phyloP scores from a whole-genome alignment of 805 yeast genomes.

The Komagataella pastoris region DNA sequence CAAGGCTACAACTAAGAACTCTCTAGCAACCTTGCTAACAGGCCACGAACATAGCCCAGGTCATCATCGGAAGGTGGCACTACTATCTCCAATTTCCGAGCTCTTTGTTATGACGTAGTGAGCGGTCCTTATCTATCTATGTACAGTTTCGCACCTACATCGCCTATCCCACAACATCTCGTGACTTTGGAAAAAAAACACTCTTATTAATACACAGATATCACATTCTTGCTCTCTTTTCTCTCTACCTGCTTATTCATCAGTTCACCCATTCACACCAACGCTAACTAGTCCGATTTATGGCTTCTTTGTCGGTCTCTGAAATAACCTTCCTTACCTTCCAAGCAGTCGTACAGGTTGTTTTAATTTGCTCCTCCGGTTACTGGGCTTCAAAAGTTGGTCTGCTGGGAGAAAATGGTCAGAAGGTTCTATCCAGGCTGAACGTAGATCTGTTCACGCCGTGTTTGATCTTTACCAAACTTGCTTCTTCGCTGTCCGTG shows the following conservation, averaged over 20 bases:
- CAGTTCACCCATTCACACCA: neutral
- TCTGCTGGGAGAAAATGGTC: constrained; percentile 56
- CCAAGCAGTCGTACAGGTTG: constrained; percentile 86
- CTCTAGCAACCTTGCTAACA: neutral
- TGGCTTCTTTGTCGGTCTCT: constrained; percentile 17
- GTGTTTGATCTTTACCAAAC: constrained; percentile 80
- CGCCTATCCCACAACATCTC: neutral
- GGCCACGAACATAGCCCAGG: neutral
- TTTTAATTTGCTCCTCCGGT: constrained; percentile 76
- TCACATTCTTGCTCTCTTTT: neutral
- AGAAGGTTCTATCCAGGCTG: constrained; percentile 59
- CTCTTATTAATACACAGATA: neutral
- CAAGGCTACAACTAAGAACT: neutral
- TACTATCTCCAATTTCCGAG: neutral
- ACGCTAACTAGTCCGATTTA: neutral
- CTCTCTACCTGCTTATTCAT: neutral
- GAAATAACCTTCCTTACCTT: constrained; percentile 59
- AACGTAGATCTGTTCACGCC: constrained; percentile 94
- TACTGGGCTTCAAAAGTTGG: constrained; percentile 71
- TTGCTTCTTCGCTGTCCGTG: constrained; percentile 53
- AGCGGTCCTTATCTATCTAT: neutral
- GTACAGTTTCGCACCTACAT: neutral
- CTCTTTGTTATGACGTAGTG: neutral
- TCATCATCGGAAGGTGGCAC: neutral
- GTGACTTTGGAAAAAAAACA: neutral